Evolutionary conservation across 345 rosid species (phyloP), one percentile per base, ranked within the genome.

Genomic region (Murraya koenigii): DNA sequence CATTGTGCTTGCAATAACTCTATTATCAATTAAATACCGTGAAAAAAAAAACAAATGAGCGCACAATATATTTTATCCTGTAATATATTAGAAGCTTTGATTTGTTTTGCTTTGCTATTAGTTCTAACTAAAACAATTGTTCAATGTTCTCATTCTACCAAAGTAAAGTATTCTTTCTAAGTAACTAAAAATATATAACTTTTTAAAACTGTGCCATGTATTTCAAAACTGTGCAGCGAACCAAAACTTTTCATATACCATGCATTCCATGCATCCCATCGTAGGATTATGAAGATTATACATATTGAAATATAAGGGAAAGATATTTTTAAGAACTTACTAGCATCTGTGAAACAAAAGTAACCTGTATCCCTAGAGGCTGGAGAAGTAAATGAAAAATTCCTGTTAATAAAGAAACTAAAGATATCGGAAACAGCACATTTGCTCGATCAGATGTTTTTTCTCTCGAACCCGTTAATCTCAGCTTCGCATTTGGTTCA

Each of bases 291-390:
- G 56, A 52, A 52, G 20, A 19, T 52, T 14, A 61, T 8, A 61
- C 2, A 8, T 4, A 13, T 26, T 28, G 30, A 3, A 11, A 19
- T 61, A 26, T 25, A 4, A 3, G 7, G 2, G 15, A 11, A 19
- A 61, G 65, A 11, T 25, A 3, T 13, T 41, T n/a, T 2, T 54
- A 25, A 26, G 22, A 69, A 67, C 63, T 47, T 82, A 84, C 90
- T 77, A 87, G 71, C 47, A 87, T 65, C 14, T 77, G 82, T 28
- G 86, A 72, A 64, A 86, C 80, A 64, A 85, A 85, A 9, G 52
- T 49, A 62, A 71, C 77, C n/a, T 79, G 68, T 28, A 52, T 7
- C 56, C 86, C 86, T n/a, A 84, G 75, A 75, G 86, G 87, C 23
- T 49, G 62, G 69, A 87, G 76, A 66, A 85, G 59, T 59, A 76